Evolutionary conservation across 129 eudicot species (phyloP), one percentile per base, ranked within the genome.

Genomic region (Pittosporum tobira): DNA sequence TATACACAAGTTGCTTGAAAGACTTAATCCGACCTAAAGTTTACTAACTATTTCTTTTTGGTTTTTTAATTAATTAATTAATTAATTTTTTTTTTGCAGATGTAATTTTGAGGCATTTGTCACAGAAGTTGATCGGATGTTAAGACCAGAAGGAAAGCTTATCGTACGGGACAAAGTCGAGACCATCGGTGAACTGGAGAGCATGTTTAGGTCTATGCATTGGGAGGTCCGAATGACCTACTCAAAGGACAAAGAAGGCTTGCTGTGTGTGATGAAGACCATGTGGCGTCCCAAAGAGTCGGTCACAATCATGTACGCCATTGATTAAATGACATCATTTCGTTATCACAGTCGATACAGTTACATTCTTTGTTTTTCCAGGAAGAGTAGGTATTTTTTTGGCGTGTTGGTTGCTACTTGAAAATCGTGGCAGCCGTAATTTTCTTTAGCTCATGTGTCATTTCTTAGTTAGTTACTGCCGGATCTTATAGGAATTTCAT

Each of bases 81-180:
- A n/a, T 48, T 37, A 7, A 13, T 6, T 26, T 21, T 57, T 28
- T 22, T 37, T 15, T 12, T 49, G 43, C 68, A 91, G 98, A 72
- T 91, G 98, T 67, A 78, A 79, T 59, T 75, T 78, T 51, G 66
- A 53, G 72, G 95, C 83, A 28, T 62, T 85, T 66, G 76, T 86
- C 26, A 80, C 77, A 14, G 98, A 91, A 71, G 87, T 69, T 37
- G 98, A 91, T 67, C 73, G 98, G 21, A 91, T 91, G 7, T 63
- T 91, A 73, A 76, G 98, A 76, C 98, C 95, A 5, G 90, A 78
- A 71, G 98, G 98, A 37, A 91, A 86, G 69, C 78, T 91, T 38
- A 86, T 91, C 6, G 74, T 91, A 12, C 89, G 98, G 21, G 98
- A 91, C 72, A 76, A 51, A 0, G 79, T 73, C 1, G 85, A 91